Evolutionary conservation across 2,329 filamentous ascomycete species (phyloP), one percentile per base, ranked within the genome.

Genomic region (Corynespora cassiicola): DNA sequence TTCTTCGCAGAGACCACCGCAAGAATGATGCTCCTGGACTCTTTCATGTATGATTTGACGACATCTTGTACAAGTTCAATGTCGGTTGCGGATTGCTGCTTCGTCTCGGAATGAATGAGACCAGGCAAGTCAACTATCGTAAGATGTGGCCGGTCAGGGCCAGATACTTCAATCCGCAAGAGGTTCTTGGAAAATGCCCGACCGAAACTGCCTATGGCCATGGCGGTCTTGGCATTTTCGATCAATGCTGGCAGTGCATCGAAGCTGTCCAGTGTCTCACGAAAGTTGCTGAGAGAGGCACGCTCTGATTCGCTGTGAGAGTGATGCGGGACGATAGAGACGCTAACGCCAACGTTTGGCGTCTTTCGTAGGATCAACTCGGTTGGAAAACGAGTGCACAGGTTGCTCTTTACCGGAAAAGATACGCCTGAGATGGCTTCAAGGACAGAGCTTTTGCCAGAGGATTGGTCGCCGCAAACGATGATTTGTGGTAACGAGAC

Each of bases 301-400:
- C 21, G 20, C 19, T 48, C 33, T 6, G 36, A 19, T 21, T 36
- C 19, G 15, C 12, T 31, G 7, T 31, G 23, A 14, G 32, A 28
- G 16, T 23, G 55, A 40, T 28, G 33, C 11, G 28, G 49, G 19
- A 33, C 23, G 31, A 80, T 75, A 1, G 65, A 71, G 21, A 77
- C 71, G 5, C 64, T 63, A n/a, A 78, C 55, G 3, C 50, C 62
- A 0, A 61, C 48, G 6, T 61, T 42, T 0, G 50, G 26, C 2
- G 61, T 63, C 5, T 72, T 71, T 2, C 76, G 71, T 7, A 84
- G 65, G 20, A 79, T 71, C 3, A 85, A 62, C 50, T 85, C 79
- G 0, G 79, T 84, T 0, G 80, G 75, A 43, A 84, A 84, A 0
- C 78, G 71, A 0, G 82, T 85, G 51, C 80, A 84, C 0, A 80